phyloP scores from a whole-genome alignment of 2,329 filamentous ascomycete genomes.

The Eurotiales sp. region DNA sequence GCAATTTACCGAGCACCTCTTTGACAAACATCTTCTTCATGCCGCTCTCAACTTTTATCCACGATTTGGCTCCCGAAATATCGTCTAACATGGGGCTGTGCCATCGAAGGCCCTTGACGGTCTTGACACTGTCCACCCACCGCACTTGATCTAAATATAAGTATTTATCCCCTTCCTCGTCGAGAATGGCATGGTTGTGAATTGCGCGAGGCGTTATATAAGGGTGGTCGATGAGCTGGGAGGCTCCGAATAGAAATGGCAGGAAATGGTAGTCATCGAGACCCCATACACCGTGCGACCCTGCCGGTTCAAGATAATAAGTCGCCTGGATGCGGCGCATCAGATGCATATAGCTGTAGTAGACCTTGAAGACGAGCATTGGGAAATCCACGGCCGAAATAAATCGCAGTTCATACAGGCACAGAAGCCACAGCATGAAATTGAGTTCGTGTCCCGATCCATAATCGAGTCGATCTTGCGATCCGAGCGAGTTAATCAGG shows the following conservation, averaged over 20 bases:
- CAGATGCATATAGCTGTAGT: slow-evolving; percentile 74
- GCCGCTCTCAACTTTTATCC: slow-evolving; percentile 87
- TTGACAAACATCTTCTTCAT: slow-evolving; percentile 97
- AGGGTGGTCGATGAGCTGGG: slow-evolving; percentile 79
- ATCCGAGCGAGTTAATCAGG: slow-evolving; percentile 79
- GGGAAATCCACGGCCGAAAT: slow-evolving; percentile 66
- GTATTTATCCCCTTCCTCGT: slow-evolving; percentile 79
- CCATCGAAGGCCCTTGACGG: slow-evolving; percentile 89
- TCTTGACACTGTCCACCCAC: slow-evolving; percentile 96
- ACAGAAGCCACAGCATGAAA: slow-evolving; percentile 95
- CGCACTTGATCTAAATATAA: slow-evolving; percentile 88
- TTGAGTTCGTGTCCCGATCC: slow-evolving; percentile 97
- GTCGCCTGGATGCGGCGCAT: slow-evolving; percentile 87
- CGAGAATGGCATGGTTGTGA: slow-evolving; percentile 81
- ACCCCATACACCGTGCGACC: slow-evolving; percentile 96
- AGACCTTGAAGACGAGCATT: slow-evolving; percentile 70
- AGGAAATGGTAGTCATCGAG: slow-evolving; percentile 97
- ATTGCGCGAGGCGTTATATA: slow-evolving; percentile 77
- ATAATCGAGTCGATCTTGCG: slow-evolving; percentile 85
- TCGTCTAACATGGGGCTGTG: slow-evolving; percentile 98
- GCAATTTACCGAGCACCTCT: slow-evolving; percentile 87
- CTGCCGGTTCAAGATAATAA: slow-evolving; percentile 95
- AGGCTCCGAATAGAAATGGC: slow-evolving; percentile 90
- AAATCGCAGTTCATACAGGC: slow-evolving; percentile 73
- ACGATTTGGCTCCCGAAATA: slow-evolving; percentile 83